Evolutionary conservation across 495 filamentous ascomycete species (phyloP), one percentile per base, ranked within the genome.

Genomic region (Cercophora newfieldiana): DNA sequence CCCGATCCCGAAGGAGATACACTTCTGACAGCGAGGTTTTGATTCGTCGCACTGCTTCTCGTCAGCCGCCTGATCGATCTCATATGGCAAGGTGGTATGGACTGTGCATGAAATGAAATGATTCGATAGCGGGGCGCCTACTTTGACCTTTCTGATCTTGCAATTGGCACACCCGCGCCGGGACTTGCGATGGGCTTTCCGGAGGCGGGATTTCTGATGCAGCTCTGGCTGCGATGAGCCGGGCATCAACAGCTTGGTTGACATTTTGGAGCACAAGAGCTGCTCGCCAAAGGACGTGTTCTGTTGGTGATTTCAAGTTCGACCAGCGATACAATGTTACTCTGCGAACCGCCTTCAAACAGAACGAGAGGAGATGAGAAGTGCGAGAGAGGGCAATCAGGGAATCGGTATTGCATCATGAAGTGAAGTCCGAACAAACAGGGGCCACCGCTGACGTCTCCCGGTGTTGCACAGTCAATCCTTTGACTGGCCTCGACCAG

Each of bases 81-180:
- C n/a, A n/a, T n/a, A n/a, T n/a, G n/a, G n/a, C n/a, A n/a, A n/a
- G n/a, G n/a, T n/a, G n/a, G n/a, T n/a, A n/a, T n/a, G n/a, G n/a
- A n/a, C n/a, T n/a, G n/a, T n/a, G n/a, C 50, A 19, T 54, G 21
- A 26, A 22, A 14, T n/a, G 25, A 54, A 7, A 22, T 22, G 50
- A 22, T 10, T n/a, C n/a, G 50, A 24, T 54, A n/a, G 22, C 10
- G 21, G 51, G 21, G 21, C 21, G 26, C 31, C 14, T 14, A 60
- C 58, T 31, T 60, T 60, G 18, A 60, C 58, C 37, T 31, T 44
- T 22, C 58, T 6, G 31, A 60, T 21, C n/a, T 60, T 60, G 33
- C 58, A 60, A 24, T 60, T 60, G 30, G 58, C 58, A 21, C 58
- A 60, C 3, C 58, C 58, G 8, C 26, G 8, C 25, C 58, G 47